These are phyloP conservation scores for Globisporangium echinulatum DNA, from an alignment of 352 stramenopile genomes.

Conservation along the genomic window DNA sequence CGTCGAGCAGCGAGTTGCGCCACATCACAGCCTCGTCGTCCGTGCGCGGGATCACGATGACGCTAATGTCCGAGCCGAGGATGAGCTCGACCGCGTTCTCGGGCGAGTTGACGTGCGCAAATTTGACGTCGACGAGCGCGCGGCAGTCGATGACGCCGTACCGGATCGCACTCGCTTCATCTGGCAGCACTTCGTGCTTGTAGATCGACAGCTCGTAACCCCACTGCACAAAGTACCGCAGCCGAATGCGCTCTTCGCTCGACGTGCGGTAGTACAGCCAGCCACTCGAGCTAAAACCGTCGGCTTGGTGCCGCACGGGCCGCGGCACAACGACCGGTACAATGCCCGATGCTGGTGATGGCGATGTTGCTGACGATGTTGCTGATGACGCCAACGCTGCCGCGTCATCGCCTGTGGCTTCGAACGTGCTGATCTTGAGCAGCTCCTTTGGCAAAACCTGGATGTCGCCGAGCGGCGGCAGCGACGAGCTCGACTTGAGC, in stretches of 20 bases:
- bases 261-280: conserved; percentile 85
- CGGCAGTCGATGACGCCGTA: conserved; percentile 86
- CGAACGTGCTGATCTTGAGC: conserved; percentile 77
- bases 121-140: conserved; percentile 73
- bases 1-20: conserved; percentile 67
- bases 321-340: conserved; percentile 7
- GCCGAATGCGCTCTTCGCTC: conserved; percentile 72
- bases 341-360: conserved; percentile 11
- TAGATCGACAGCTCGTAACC: conserved; percentile 87
- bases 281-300: conserved; percentile 60
- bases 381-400: conserved; percentile 7
- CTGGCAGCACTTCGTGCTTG: conserved; percentile 80
- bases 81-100: conserved; percentile 84
- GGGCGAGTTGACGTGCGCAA: conserved; percentile 77
- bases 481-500: conserved; percentile 53
- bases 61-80: conserved; percentile 65
- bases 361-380: conserved; percentile 7
- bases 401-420: conserved; percentile 42
- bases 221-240: conserved; percentile 86
- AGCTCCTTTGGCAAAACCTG: conserved; percentile 79
- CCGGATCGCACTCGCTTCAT: conserved; percentile 73
- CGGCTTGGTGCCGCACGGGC: conserved; percentile 4
- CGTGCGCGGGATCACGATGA: conserved; percentile 77
- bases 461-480: conserved; percentile 63
- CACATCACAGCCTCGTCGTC: conserved; percentile 85